These are phyloP conservation scores for Microdochium paspali DNA, from an alignment of 2,329 filamentous ascomycete genomes.

Conservation along the genomic window DNA sequence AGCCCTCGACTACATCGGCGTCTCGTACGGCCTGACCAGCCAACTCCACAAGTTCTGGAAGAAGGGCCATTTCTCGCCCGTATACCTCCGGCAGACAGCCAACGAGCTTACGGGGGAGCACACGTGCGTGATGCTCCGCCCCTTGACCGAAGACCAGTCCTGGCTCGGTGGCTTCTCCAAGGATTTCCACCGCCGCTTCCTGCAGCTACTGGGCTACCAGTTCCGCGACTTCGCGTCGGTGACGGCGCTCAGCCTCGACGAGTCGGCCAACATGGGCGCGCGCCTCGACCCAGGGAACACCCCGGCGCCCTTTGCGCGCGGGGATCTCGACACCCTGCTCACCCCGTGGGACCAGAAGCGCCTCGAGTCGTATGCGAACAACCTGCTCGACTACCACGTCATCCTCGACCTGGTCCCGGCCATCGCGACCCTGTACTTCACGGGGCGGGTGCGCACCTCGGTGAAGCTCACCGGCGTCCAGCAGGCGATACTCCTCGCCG, in stretches of 20 bases:
- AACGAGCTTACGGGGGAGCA: constrained; percentile 97
- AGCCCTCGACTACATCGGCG: constrained; percentile 82
- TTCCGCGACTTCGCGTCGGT: constrained; percentile 75
- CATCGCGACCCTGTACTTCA: constrained; percentile 79
- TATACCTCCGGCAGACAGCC: constrained; percentile 89
- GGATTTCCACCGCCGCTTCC: constrained; percentile 92
- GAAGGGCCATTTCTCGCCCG: constrained; percentile 71
- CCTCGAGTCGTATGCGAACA: constrained; percentile 89
- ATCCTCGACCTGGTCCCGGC: constrained; percentile 85
- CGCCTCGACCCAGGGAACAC: constrained; percentile 51
- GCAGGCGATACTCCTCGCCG: constrained; percentile 76
- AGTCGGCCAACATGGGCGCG: constrained; percentile 68
- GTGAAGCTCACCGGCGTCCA: constrained; percentile 76
- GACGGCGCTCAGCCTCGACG: constrained; percentile 77
- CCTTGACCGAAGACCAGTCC: constrained; percentile 62
- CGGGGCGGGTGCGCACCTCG: constrained; percentile 56
- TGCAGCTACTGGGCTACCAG: constrained; percentile 82
- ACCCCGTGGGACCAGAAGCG: constrained; percentile 93
- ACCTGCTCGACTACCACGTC: constrained; percentile 95
- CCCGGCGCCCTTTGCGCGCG: constrained; percentile 54
- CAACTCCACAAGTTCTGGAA: constrained; percentile 97
- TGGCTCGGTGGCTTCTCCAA: constrained; percentile 89
- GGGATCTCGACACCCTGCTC: constrained; percentile 66
- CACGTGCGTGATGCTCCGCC: constrained; percentile 92
- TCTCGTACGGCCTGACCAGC: constrained; percentile 86